These are phyloP conservation scores for Wickerhamomyces sp. DNA, from an alignment of 1,139 yeast genomes.

Conservation along the genomic window DNA sequence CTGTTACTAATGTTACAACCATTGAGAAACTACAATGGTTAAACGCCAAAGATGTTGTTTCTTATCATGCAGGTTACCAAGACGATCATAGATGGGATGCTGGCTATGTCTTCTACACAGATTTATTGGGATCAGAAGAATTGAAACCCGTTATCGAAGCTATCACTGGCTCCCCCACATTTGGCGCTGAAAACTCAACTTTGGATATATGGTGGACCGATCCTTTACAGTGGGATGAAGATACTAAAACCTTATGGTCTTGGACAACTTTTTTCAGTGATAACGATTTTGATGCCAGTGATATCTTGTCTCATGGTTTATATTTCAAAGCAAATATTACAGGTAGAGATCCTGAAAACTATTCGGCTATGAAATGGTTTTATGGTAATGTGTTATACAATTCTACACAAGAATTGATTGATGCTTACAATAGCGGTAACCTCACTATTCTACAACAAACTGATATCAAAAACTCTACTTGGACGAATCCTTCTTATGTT, in stretches of 20 bases:
- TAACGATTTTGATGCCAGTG: constrained; percentile 18
- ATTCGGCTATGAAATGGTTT: constrained; percentile 16
- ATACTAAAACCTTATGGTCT: constrained; percentile 9
- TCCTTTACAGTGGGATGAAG: constrained; percentile 19
- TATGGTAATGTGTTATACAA: constrained; percentile 18
- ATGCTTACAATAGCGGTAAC: constrained; percentile 16
- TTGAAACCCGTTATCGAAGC: constrained; percentile 11
- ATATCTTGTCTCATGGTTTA: constrained; percentile 19
- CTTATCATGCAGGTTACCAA: constrained; percentile 19
- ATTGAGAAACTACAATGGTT: constrained; percentile 16
- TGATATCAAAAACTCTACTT: constrained; percentile 4
- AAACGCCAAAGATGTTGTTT: constrained; percentile 18
- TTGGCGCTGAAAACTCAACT: constrained; percentile 14
- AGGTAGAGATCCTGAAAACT: constrained; percentile 17
- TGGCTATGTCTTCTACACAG: background rate
- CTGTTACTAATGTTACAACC: constrained; percentile 11
- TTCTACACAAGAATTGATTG: constrained; percentile 20
- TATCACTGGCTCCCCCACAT: constrained; percentile 12
- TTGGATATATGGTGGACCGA: constrained; percentile 23
- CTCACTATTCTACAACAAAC: constrained; percentile 15
- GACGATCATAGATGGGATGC: constrained; percentile 11
- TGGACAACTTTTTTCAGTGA: constrained; percentile 19
- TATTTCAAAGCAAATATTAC: constrained; percentile 19
- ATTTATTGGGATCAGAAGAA: background rate
- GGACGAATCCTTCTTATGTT: constrained; percentile 11